phyloP scores from a whole-genome alignment of 2,329 filamentous ascomycete species.

The Fusarium aywerte region DNA sequence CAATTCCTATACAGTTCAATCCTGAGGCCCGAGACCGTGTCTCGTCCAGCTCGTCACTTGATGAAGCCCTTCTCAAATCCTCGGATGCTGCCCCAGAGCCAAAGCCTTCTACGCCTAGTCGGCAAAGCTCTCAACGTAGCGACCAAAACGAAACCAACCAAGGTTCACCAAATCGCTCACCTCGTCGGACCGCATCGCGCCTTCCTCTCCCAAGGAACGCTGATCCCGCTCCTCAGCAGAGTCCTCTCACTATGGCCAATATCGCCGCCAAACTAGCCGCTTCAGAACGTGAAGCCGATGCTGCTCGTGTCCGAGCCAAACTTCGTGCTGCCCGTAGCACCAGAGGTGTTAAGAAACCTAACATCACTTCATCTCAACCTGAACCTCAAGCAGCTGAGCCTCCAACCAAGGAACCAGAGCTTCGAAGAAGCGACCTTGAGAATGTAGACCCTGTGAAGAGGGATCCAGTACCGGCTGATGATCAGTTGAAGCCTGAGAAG shows the following conservation, averaged over 20 bases:
- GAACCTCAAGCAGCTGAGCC: constrained; percentile 23
- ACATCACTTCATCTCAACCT: constrained; percentile 39
- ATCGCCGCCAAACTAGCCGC: constrained; percentile 73
- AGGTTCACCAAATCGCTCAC: constrained; percentile 31
- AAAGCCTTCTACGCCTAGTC: constrained; percentile 31
- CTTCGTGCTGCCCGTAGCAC: constrained; percentile 63
- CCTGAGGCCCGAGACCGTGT: constrained; percentile 39
- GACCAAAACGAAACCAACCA: constrained; percentile 29
- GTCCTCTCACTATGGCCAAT: constrained; percentile 68
- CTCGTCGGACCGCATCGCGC: constrained; percentile 37
- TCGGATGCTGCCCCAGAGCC: constrained; percentile 32
- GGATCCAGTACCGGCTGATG: constrained; percentile 39
- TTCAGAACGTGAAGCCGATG: constrained; percentile 71
- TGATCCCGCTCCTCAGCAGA: constrained; percentile 60
- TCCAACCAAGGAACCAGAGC: constrained; percentile 9
- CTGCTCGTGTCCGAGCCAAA: constrained; percentile 71
- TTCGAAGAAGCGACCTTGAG: constrained; percentile 23
- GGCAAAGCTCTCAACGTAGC: constrained; percentile 31
- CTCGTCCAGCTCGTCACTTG: constrained; percentile 49
- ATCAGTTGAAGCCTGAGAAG: constrained; percentile 51
- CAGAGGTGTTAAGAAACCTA: constrained; percentile 50
- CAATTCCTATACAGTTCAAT: constrained; percentile 1
- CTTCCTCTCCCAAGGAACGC: constrained; percentile 50
- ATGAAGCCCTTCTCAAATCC: constrained; percentile 50
- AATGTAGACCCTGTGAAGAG: constrained; percentile 53